Evolutionary conservation across 2,329 filamentous ascomycete genomes (phyloP).

Genomic region (Stemphylium beticola): DNA sequence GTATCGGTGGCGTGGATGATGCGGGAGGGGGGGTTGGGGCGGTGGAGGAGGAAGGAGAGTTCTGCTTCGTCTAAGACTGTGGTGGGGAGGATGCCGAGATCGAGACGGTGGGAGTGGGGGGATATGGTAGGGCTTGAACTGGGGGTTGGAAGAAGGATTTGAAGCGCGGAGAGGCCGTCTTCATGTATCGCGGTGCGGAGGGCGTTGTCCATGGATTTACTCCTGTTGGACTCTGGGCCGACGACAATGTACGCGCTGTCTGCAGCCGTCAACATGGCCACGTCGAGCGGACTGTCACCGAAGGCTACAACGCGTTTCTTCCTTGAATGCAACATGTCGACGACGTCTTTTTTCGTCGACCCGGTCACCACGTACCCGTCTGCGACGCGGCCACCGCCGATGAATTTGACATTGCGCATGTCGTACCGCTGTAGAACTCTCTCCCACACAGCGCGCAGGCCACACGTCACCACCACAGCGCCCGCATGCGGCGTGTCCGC

Average conservation of each 20-base stretch:
- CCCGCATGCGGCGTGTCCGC: constrained; percentile 47
- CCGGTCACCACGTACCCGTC: constrained; percentile 61
- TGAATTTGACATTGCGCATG: constrained; percentile 56
- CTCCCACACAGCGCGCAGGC: constrained; percentile 62
- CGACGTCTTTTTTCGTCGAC: constrained; percentile 57
- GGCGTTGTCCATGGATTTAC: constrained; percentile 58
- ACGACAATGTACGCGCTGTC: constrained; percentile 61
- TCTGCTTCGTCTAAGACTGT: no score
- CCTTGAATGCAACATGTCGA: constrained; percentile 49
- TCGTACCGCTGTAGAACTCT: constrained; percentile 56
- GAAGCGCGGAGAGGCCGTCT: no score
- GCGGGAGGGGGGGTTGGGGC: constrained; percentile 52
- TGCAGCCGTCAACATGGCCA: constrained; percentile 63
- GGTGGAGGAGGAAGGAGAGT: no score
- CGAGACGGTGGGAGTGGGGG: no score
- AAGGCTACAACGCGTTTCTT: constrained; percentile 60
- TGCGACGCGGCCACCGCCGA: constrained; percentile 59
- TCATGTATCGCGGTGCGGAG: constrained; percentile 52
- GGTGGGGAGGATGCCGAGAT: no score
- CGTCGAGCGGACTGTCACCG: constrained; percentile 65
- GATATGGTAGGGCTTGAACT: no score
- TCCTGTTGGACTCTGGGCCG: constrained; percentile 51
- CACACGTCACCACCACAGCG: constrained; percentile 62
- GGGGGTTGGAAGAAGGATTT: no score
- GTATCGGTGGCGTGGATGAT: constrained; percentile 54